Evolutionary conservation across 805 yeast genomes (phyloP), one percentile per base, ranked within the genome.

Genomic region (Wickerhamiella hasegawae): DNA sequence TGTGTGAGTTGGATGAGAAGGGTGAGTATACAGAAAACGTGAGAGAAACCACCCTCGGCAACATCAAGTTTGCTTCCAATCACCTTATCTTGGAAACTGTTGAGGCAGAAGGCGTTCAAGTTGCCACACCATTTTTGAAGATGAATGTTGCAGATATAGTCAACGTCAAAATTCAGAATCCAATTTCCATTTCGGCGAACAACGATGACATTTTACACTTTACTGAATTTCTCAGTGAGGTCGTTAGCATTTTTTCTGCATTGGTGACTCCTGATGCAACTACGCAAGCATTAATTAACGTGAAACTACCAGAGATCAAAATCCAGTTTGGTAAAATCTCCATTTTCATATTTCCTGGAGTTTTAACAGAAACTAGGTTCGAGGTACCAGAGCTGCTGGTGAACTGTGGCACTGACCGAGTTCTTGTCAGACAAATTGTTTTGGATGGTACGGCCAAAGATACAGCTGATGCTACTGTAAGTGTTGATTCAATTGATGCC

Each of bases 241-340:
- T 28, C 22, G n/a, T 8, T 4, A 26, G 10, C 1, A 19, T 37
- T 1, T 10, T 43, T 15, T 15, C 24, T 1, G 16, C 11, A 6
- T 21, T 45, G 4, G 11, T 36, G 3, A 25, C 45, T 2, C 48
- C 49, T 2, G 36, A 38, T 3, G 34, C 43, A 3, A 30, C 41
- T 3, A 36, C 32, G n/a, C 44, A 45, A 1, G 33, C 48, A 3
- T 36, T 21, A 3, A 17, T 48, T 8, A 16, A n/a, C 8, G 18
- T 46, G 4, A 18, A 26, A 1, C 35, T 48, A 6, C 45, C 48
- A 3, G 52, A 48, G 9, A 31, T 45, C 2, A 34, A 40, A 14
- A 18, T 48, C 1, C 37, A 30, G 3, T 14, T 46, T 2, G 48
- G 45, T 3, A 34, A 25, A 3, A 22, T 46, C n/a, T 41, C 40